Evolutionary conservation across 2,329 filamentous ascomycete species (phyloP).

Genomic region (Bipolaris oryzae): DNA sequence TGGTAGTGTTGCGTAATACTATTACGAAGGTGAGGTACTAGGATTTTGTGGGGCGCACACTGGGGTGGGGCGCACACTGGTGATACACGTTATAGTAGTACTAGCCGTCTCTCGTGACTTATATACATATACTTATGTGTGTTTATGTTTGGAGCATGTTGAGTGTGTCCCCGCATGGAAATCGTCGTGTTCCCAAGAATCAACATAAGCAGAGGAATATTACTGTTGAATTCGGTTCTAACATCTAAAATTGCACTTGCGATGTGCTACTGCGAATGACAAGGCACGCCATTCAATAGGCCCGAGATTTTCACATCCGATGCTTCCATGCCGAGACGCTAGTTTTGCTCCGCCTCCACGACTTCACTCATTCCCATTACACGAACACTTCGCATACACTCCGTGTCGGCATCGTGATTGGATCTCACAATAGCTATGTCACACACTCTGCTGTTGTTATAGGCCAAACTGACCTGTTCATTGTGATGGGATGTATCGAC

Average conservation of each 20-base stretch:
- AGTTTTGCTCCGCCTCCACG: slow-evolving; percentile 3
- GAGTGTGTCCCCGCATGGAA: neutral
- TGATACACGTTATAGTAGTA: neutral
- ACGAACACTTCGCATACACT: neutral
- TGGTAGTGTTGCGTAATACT: too few species aligned
- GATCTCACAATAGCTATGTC: neutral
- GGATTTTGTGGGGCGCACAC: too few species aligned
- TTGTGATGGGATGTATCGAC: too few species aligned
- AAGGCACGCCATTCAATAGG: neutral
- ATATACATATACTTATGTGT: neutral
- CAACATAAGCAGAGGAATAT: neutral
- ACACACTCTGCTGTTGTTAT: neutral
- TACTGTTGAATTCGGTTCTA: neutral
- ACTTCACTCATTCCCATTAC: neutral
- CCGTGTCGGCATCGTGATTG: neutral
- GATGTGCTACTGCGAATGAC: neutral
- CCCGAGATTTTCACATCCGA: slow-evolving; percentile 1
- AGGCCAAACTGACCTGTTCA: neutral
- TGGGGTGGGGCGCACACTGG: too few species aligned
- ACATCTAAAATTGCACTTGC: neutral
- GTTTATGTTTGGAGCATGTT: neutral
- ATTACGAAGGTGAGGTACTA: too few species aligned
- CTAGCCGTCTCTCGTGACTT: neutral
- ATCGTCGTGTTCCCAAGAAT: too few species aligned
- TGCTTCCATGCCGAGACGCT: slow-evolving; percentile 9